Conservation (phyloP, 257 asterid species). For the Penstemon newberryi region DNA sequence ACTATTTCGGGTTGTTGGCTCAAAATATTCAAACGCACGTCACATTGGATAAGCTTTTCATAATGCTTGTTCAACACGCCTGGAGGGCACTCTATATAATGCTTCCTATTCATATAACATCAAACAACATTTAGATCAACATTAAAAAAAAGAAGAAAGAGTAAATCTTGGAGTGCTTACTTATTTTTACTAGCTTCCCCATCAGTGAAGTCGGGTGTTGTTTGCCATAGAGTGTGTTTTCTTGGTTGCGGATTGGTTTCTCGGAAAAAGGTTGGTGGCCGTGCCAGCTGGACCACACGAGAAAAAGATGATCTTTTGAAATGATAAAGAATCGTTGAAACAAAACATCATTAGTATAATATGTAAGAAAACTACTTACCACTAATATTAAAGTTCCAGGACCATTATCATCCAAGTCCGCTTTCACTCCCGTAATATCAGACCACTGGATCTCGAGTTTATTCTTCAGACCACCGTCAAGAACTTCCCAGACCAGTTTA, state of each 20-base stretch:
- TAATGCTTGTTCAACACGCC: constrained; percentile 71
- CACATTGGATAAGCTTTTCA: constrained; percentile 81
- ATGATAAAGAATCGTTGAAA: neutral
- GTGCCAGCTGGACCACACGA: constrained; percentile 51
- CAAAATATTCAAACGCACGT: constrained; percentile 53
- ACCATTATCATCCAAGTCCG: constrained; percentile 54
- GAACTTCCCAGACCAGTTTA: constrained; percentile 90
- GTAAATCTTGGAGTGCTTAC: constrained; percentile 35
- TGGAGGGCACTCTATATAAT: constrained; percentile 62
- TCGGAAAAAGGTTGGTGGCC: constrained; percentile 62
- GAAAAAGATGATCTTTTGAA: neutral
- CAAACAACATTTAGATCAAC: constrained; percentile 20
- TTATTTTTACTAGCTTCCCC: constrained; percentile 71
- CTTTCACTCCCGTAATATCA: constrained; percentile 64
- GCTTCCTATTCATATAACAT: constrained; percentile 53
- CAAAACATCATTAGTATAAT: neutral
- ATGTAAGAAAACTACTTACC: constrained; percentile 42
- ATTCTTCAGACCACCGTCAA: constrained; percentile 77
- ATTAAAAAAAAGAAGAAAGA: neutral
- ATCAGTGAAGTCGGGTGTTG: constrained; percentile 67
- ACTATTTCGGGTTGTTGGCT: constrained; percentile 61
- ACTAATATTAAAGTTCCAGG: constrained; percentile 61
- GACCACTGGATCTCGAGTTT: constrained; percentile 87
- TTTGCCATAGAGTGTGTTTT: constrained; percentile 83
- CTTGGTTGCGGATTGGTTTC: constrained; percentile 89